Percentiles rank a stretch among this genome's conserved stretches.
Evolutionary conservation across 352 stramenopile species (phyloP).

Genomic region (Thalassiosira pacifica): DNA sequence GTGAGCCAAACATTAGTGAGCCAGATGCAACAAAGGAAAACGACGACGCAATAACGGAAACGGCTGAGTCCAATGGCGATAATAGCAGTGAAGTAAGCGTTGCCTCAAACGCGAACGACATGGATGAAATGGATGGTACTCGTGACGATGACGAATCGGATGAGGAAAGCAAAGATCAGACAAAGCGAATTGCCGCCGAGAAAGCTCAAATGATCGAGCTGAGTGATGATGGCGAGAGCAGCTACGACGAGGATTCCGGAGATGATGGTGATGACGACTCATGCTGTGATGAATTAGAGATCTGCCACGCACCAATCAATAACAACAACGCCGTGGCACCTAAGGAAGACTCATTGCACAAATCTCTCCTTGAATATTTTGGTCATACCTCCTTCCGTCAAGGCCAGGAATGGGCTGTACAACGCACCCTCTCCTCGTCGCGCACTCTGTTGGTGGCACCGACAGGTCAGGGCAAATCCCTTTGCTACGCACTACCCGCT

Average conservation of each 20-base stretch:
- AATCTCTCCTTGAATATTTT: conserved; percentile 72
- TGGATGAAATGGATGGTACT: conserved; percentile 24
- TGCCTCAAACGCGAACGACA: background rate
- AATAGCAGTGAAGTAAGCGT: conserved; percentile 29
- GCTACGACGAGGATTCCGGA: conserved; percentile 49
- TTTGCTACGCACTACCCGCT: conserved; percentile 97
- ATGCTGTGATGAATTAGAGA: conserved; percentile 40
- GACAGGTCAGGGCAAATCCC: conserved; percentile 97
- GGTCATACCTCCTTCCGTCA: conserved; percentile 79
- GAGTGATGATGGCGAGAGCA: conserved; percentile 39
- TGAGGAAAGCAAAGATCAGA: conserved; percentile 6
- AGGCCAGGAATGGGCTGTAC: conserved; percentile 86
- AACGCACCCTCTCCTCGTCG: conserved; percentile 72
- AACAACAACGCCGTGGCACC: conserved; percentile 5
- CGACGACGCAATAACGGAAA: background rate
- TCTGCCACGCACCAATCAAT: conserved; percentile 22
- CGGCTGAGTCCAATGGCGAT: background rate
- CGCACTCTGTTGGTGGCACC: conserved; percentile 92
- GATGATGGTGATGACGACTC: conserved; percentile 34
- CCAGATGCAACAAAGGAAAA: background rate
- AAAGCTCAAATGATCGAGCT: conserved; percentile 56
- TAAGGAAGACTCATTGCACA: conserved; percentile 41
- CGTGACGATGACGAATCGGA: conserved; percentile 41
- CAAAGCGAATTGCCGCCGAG: background rate
- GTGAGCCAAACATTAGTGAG: background rate